phyloP scores from a whole-genome alignment of 192 early-diverging fungal genomes.

The Chytriomyces confervae region DNA sequence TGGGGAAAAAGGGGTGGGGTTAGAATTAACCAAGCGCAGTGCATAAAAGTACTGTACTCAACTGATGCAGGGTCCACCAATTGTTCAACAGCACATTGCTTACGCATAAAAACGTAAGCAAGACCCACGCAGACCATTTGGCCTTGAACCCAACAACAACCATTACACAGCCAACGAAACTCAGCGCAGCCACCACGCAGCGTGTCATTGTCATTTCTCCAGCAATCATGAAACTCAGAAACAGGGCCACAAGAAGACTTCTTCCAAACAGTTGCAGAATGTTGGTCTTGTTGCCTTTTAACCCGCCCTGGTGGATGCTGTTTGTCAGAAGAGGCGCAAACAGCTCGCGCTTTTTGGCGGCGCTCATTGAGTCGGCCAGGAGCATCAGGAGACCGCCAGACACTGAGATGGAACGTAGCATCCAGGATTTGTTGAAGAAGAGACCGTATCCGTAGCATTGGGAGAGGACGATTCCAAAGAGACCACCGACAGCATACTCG shows the following conservation, averaged over 20 bases:
- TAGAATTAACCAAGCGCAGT: not conserved
- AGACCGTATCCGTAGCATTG: conserved; percentile 94
- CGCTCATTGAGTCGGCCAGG: conserved; percentile 77
- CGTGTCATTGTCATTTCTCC: conserved; percentile 80
- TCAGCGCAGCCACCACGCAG: conserved; percentile 70
- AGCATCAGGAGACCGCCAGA: conserved; percentile 93
- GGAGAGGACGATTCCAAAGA: conserved; percentile 80
- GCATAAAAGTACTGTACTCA: conserved; percentile 13
- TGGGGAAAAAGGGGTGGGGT: not conserved
- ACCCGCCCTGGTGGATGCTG: conserved; percentile 58
- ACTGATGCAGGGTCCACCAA: conserved; percentile 89
- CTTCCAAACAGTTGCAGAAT: conserved; percentile 92
- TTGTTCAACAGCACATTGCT: conserved; percentile 94
- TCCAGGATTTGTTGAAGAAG: conserved; percentile 85
- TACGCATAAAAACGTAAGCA: conserved; percentile 85
- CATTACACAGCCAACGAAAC: conserved; percentile 86
- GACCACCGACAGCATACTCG: conserved; percentile 79
- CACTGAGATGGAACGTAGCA: conserved; percentile 91
- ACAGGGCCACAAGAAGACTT: conserved; percentile 87
- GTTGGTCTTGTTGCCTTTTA: conserved; percentile 80
- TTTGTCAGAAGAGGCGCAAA: conserved; percentile 74
- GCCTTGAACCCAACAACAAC: conserved; percentile 98
- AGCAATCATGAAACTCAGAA: conserved; percentile 86
- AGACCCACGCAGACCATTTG: conserved; percentile 91
- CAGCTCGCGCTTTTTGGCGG: conserved; percentile 66